A percentile compares a stretch with the other conserved stretches of the same genome.
These are phyloP conservation scores for Grosmannia serpens DNA, from an alignment of 2,329 filamentous ascomycete genomes.

Conservation along the genomic window DNA sequence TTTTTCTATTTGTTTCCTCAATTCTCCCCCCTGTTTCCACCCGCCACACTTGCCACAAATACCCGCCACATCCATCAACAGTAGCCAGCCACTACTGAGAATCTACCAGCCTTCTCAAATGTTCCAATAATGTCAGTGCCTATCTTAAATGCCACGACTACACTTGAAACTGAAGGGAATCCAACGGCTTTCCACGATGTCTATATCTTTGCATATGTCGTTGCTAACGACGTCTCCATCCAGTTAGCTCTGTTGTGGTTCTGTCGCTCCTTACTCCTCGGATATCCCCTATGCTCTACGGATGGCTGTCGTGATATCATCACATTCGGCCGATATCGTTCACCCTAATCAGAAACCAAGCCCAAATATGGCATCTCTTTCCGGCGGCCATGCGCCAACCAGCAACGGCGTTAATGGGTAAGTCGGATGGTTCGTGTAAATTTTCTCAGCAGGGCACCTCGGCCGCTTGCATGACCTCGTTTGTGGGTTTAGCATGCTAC, in stretches of 20 bases:
- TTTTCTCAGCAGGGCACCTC: background rate
- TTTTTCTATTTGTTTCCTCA: slow-evolving; percentile 14
- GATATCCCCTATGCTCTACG: slow-evolving; percentile 16
- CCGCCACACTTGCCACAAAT: slow-evolving; percentile 8
- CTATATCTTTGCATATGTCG: background rate
- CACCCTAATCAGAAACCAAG: slow-evolving; percentile 37
- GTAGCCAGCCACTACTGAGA: slow-evolving; percentile 7
- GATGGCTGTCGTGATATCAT: slow-evolving; percentile 44
- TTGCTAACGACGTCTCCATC: background rate
- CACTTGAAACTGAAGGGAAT: background rate
- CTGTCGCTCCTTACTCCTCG: slow-evolving; percentile 23
- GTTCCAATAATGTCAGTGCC: background rate
- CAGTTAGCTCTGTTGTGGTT: slow-evolving; percentile 13
- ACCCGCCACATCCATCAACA: background rate
- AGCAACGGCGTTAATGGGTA: slow-evolving; percentile 40
- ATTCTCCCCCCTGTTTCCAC: slow-evolving; percentile 1
- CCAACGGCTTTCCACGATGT: background rate
- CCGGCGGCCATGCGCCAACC: slow-evolving; percentile 21
- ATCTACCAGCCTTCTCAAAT: slow-evolving; percentile 7
- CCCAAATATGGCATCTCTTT: slow-evolving; percentile 37
- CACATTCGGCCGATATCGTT: slow-evolving; percentile 26
- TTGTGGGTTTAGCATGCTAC: background rate
- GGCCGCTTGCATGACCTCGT: background rate
- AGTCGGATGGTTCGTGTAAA: slow-evolving; percentile 24
- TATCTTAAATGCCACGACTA: background rate